Conservation (phyloP, 441 rosid genomes). For the Capsella rubella region DNA sequence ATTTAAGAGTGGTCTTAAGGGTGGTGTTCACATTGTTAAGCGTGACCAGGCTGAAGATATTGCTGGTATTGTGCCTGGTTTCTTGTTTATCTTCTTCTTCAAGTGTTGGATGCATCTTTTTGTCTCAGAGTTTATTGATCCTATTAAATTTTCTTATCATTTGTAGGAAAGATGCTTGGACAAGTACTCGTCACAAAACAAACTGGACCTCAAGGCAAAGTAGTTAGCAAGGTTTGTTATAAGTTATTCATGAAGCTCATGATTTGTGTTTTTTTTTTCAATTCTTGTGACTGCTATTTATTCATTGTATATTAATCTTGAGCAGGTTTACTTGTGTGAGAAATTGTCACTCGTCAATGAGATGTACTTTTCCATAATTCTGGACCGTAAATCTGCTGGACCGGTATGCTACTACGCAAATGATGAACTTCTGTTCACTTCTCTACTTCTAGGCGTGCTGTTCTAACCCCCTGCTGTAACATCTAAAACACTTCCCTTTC, state of each 20-base stretch:
- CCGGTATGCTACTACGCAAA: conserved; percentile 68
- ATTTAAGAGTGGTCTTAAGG: conserved; percentile 83
- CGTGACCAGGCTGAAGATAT: conserved; percentile 75
- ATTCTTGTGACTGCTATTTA: neutral
- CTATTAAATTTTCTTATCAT: neutral
- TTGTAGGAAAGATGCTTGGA: conserved; percentile 94
- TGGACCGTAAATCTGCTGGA: conserved; percentile 95
- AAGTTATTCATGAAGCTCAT: neutral
- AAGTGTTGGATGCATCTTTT: neutral
- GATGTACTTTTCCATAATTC: conserved; percentile 98
- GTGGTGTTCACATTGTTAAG: conserved; percentile 95
- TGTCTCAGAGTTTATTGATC: neutral
- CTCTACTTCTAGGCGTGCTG: conserved; percentile 2
- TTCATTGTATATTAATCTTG: conserved; percentile 13
- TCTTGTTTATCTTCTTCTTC: conserved; percentile 14
- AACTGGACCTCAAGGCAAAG: conserved; percentile 98
- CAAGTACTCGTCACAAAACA: conserved; percentile 96
- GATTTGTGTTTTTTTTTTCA: neutral
- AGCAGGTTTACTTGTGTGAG: conserved; percentile 92
- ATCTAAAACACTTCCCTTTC: conserved; percentile 13
- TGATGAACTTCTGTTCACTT: conserved; percentile 9
- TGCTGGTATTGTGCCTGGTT: conserved; percentile 60
- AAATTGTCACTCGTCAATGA: conserved; percentile 93
- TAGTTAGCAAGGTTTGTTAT: conserved; percentile 90
- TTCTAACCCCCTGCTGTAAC: conserved; percentile 6